Evolutionary conservation across 352 stramenopile genomes (phyloP), one percentile per base, ranked within the genome.

Genomic region (Phytophthora vignae): DNA sequence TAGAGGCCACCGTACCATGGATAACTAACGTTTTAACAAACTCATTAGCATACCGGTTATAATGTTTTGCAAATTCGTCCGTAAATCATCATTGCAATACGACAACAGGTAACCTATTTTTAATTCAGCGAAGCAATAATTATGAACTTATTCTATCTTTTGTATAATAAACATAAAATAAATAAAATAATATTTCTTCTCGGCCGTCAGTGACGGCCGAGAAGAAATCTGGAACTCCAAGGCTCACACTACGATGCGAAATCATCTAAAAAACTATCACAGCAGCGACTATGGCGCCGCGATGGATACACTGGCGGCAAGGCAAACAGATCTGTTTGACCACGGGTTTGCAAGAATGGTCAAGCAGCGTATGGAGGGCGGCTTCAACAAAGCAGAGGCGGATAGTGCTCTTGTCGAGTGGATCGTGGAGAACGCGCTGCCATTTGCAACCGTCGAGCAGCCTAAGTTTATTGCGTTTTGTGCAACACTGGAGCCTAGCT

Each of bases 241-340:
- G 38, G 63, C 54, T 15, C 60, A 67, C n/a, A 38, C 55, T 29
- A 64, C 63, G 7, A 64, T 69, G 38, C 36, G 62, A 36, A 61
- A 40, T 14, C 62, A 69, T 33, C 29, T 62, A 0, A 19, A 54
- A 53, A 58, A n/a, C 1, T 54, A 71, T 52, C 48, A 65, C 14
- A 38, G 11, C 1, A 53, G 27, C n/a, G 55, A 64, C 6, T 64
- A 58, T n/a, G 14, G 11, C 14, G 42, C 27, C 27, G 52, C 10
- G 42, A 14, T 56, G 4, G 14, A 17, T 36, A 61, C 21, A 12
- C 5, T 1, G 10, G 21, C 31, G 7, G 4, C 19, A 11, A 60
- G 25, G 48, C 64, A 71, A 10, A 61, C 46, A 8, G 48, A 65
- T 33, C 19, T 71, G 25, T 33, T 61, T 9, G 53, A n/a, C 44